A percentile compares a stretch with the other conserved stretches of the same genome.
Evolutionary conservation across 2,329 filamentous ascomycete species (phyloP).

Genomic region (Pseudogymnoascus sp.): DNA sequence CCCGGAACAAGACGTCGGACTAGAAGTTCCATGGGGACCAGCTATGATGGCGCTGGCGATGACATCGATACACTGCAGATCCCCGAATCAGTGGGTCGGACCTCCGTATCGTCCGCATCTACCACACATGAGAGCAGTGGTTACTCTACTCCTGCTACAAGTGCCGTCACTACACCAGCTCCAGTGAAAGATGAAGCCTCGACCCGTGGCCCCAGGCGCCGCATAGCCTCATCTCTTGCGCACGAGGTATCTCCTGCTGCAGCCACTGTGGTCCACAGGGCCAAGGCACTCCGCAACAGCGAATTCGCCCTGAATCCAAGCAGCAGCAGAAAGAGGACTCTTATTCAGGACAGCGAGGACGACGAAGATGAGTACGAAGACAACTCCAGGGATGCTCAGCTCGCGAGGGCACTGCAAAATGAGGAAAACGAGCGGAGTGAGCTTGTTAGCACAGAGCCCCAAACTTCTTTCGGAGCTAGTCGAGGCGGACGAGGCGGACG

Average conservation of each 20-base stretch:
- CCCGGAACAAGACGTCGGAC: neutral
- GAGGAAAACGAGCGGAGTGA: conserved; percentile 39
- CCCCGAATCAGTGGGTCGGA: conserved; percentile 21
- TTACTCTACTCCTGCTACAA: conserved; percentile 57
- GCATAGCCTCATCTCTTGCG: neutral
- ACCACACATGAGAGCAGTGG: conserved; percentile 35
- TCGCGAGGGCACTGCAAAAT: conserved; percentile 51
- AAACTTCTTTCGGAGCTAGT: neutral
- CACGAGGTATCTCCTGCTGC: neutral
- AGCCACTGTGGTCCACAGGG: conserved; percentile 8
- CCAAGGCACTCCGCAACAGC: conserved; percentile 11
- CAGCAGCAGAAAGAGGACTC: conserved; percentile 6
- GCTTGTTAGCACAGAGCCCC: conserved; percentile 10
- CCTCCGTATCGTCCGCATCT: conserved; percentile 34
- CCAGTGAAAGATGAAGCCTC: conserved; percentile 21
- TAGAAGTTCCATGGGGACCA: conserved; percentile 1
- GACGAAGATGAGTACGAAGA: conserved; percentile 32
- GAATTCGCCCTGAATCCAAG: conserved; percentile 10
- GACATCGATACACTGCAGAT: conserved; percentile 13
- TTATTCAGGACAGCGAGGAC: conserved; percentile 31
- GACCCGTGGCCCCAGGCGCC: conserved; percentile 13
- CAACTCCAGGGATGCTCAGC: conserved; percentile 39
- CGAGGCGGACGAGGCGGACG: neutral
- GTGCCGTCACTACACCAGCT: conserved; percentile 47
- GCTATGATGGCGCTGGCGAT: conserved; percentile 13